Conservation (phyloP, 1,139 yeast species). For the Meyerozyma athensensis region DNA sequence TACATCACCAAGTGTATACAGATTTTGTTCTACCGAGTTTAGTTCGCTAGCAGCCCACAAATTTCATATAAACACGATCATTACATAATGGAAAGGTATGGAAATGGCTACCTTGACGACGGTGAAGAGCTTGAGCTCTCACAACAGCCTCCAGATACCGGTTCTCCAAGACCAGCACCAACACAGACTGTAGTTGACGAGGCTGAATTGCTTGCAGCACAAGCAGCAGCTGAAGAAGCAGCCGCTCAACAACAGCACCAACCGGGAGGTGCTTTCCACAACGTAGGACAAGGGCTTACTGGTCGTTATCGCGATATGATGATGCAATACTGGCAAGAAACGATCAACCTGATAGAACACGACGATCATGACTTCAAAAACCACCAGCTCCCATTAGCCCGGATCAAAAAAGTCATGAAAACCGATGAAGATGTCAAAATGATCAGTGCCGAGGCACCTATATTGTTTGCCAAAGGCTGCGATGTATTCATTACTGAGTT, state of each 20-base stretch:
- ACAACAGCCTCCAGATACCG: neutral
- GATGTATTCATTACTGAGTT: slow-evolving; percentile 94
- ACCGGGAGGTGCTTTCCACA: slow-evolving; percentile 72
- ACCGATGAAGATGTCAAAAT: slow-evolving; percentile 95
- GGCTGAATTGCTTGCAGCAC: slow-evolving; percentile 25
- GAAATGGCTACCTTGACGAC: slow-evolving; percentile 2
- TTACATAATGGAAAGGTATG: slow-evolving; percentile 3
- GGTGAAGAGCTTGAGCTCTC: neutral
- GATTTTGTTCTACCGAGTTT: neutral
- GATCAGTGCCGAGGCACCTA: slow-evolving; percentile 98
- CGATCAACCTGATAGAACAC: slow-evolving; percentile 84
- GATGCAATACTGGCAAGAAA: slow-evolving; percentile 97
- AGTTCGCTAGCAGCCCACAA: too few species aligned
- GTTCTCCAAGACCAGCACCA: neutral
- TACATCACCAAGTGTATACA: neutral
- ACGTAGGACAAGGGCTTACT: slow-evolving; percentile 87
- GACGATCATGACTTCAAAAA: slow-evolving; percentile 89
- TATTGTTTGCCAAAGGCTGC: slow-evolving; percentile 94
- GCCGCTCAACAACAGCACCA: slow-evolving; percentile 39
- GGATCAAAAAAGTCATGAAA: slow-evolving; percentile 95
- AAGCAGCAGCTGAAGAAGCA: slow-evolving; percentile 47
- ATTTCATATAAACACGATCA: neutral
- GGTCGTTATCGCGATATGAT: slow-evolving; percentile 82
- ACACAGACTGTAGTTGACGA: slow-evolving; percentile 3
- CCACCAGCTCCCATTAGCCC: slow-evolving; percentile 89